Evolutionary conservation across 352 stramenopile species (phyloP).

Genomic region (Saprolegnia diclina): DNA sequence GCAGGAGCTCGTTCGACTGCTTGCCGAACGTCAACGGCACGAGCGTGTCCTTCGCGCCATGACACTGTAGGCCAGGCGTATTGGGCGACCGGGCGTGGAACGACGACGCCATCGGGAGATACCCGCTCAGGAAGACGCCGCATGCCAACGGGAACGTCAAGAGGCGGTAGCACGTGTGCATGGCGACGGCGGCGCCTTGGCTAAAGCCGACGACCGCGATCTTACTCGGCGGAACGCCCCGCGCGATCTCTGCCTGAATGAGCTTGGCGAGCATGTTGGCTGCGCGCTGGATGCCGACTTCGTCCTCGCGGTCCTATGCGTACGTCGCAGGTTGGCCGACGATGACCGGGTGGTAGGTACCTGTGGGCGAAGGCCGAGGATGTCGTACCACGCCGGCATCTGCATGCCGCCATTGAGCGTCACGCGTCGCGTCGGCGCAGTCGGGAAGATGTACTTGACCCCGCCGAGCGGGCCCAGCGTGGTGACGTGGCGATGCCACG

Average conservation of each 20-base stretch:
- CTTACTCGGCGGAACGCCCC: constrained; percentile 40
- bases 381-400: constrained; percentile 82
- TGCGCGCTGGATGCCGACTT: constrained; percentile 50
- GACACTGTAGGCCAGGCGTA: constrained; percentile 4
- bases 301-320: constrained; percentile 57
- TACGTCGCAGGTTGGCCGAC: constrained; percentile 20
- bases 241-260: constrained; percentile 32
- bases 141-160: constrained; percentile 18
- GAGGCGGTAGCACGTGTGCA: constrained; percentile 29
- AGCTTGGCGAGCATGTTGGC: constrained; percentile 36
- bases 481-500: constrained; percentile 8
- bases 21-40: constrained; percentile 13
- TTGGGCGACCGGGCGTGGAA: constrained; percentile 4
- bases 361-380: constrained; percentile 42
- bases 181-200: constrained; percentile 63
- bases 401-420: constrained; percentile 76
- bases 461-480: background rate
- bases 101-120: constrained; percentile 17
- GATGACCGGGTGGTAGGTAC: background rate
- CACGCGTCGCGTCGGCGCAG: constrained; percentile 59
- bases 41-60: constrained; percentile 26
- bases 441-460: constrained; percentile 71
- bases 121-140: constrained; percentile 24
- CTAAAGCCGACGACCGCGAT: constrained; percentile 76
- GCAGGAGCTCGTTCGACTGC: constrained; percentile 21